Evolutionary conservation across 106 monocot species (phyloP), one percentile per base, ranked within the genome.

Genomic region (Amphibolis antarctica): DNA sequence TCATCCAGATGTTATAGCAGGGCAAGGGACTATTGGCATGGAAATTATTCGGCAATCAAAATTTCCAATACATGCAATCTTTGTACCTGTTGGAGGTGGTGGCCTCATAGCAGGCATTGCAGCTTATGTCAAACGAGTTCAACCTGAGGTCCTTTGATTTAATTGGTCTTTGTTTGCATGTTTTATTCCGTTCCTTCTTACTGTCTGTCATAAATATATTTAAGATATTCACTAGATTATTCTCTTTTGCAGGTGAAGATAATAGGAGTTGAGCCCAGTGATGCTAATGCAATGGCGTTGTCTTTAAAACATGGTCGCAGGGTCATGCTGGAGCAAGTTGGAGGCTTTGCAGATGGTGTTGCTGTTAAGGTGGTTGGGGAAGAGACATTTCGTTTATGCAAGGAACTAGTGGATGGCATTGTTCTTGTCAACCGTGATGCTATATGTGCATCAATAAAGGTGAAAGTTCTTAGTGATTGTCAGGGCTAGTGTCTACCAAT

Each of bases 391-490:
- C 84, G 88, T 47, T 63, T 99, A 45, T 99, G 91, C 72, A 70
- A 85, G 45, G 82, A 85, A 26, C 65, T 91, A 14, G 66, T 99
- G 42, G 98, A 99, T 79, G 98, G 98, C 7, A 75, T 99, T 28
- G 98, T 99, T 74, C 85, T 99, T 68, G 91, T 99, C 55, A 83
- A 77, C 28, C 87, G 98, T 81, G 98, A 99, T 81, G 85, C 98
- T 59, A 91, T 99, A 53, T 99, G 98, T 78, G 98, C 98, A 70
- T 91, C 98, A 67, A 99, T 99, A 69, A 99, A 99, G 88, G 98
- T 92, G 9, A 75, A 54, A 6, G 0, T 15, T 52, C 20, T 31
- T 11, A 4, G 52, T n/a, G n/a, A n/a, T n/a, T n/a, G n/a, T n/a
- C n/a, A n/a, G n/a, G n/a, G n/a, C n/a, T n/a, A n/a, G n/a, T n/a